Conservation (phyloP, 306 rosid species). For the Begonia peltatifolia region DNA sequence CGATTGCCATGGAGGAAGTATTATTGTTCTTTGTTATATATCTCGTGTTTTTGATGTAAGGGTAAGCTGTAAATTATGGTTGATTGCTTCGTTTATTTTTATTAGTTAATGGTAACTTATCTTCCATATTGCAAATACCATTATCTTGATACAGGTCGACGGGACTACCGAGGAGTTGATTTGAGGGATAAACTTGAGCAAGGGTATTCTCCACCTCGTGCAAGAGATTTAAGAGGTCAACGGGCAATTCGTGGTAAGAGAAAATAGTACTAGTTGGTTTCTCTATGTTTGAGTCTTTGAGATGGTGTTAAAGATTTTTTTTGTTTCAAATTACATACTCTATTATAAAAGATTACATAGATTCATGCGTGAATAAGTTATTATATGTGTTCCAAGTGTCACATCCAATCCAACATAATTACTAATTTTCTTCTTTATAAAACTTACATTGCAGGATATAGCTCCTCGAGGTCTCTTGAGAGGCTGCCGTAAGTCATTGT, state of each 20-base stretch:
- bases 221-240: slow-evolving; percentile 50
- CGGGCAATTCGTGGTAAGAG: slow-evolving; percentile 42
- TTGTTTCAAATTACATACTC: neutral
- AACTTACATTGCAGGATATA: slow-evolving; percentile 45
- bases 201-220: slow-evolving; percentile 41
- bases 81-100: slow-evolving; percentile 6
- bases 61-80: slow-evolving; percentile 53
- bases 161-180: slow-evolving; percentile 49
- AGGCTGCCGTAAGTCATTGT: slow-evolving; percentile 34
- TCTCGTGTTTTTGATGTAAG: slow-evolving; percentile 53
- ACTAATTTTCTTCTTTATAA: slow-evolving; percentile 2
- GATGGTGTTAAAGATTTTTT: neutral
- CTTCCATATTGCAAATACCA: neutral
- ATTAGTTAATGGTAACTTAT: slow-evolving; percentile 8
- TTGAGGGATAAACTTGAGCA: slow-evolving; percentile 76
- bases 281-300: neutral
- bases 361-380: neutral
- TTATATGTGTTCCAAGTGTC: neutral
- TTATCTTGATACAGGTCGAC: slow-evolving; percentile 39
- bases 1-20: slow-evolving; percentile 50
- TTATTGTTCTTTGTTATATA: slow-evolving; percentile 57
- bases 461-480: slow-evolving; percentile 52
- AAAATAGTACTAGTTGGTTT: slow-evolving; percentile 11
- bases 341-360: neutral
- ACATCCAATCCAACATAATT: neutral